Conservation (phyloP, 2,329 filamentous ascomycete genomes). For the Talaromyces islandicus region DNA sequence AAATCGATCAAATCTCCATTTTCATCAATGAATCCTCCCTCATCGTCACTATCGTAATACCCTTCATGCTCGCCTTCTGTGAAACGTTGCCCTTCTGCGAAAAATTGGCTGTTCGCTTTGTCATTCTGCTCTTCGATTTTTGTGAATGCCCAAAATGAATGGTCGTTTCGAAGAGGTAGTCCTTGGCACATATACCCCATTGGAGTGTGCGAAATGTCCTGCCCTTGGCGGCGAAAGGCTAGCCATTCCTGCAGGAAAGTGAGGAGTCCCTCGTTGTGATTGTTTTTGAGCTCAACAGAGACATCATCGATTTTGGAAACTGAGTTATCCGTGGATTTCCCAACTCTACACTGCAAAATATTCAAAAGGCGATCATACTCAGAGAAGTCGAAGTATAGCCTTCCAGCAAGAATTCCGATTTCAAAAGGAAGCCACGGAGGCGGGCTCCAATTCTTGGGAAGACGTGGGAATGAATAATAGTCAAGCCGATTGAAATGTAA, state of each 20-base stretch:
- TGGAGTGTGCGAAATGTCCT: slow-evolving; percentile 29
- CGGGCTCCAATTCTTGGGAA: slow-evolving; percentile 35
- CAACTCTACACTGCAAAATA: neutral
- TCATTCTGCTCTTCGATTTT: neutral
- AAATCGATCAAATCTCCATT: neutral
- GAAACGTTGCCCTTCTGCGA: neutral
- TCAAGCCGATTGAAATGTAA: slow-evolving; percentile 50
- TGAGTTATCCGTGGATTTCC: neutral
- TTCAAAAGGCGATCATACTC: slow-evolving; percentile 17
- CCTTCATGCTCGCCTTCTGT: neutral
- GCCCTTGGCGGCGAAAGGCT: slow-evolving; percentile 25
- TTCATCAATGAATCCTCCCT: neutral
- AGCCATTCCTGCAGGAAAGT: slow-evolving; percentile 31
- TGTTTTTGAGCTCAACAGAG: neutral
- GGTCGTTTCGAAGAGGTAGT: slow-evolving; percentile 18
- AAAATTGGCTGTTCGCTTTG: neutral
- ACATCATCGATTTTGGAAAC: neutral
- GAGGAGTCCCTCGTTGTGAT: slow-evolving; percentile 11
- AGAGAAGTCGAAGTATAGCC: slow-evolving; percentile 45
- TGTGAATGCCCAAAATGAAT: slow-evolving; percentile 22
- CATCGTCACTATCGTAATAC: neutral
- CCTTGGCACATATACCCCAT: slow-evolving; percentile 31
- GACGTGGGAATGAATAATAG: slow-evolving; percentile 48
- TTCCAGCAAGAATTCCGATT: slow-evolving; percentile 55
- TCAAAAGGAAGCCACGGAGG: slow-evolving; percentile 54